Evolutionary conservation across 2,329 filamentous ascomycete species (phyloP).

Genomic region (Cladosporium oxysporum): DNA sequence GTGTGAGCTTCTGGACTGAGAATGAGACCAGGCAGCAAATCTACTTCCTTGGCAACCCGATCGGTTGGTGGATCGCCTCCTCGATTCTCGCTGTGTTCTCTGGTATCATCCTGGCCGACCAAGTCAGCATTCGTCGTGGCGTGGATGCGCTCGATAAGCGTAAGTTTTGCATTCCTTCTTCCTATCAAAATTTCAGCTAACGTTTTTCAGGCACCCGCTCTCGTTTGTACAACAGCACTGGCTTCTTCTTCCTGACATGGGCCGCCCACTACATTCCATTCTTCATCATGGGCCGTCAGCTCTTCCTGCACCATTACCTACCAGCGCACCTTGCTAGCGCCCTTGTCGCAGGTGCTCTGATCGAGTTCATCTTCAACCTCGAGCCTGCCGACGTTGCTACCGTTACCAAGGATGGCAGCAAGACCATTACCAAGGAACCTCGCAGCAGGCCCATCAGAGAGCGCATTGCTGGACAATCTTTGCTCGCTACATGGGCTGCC

Average conservation of each 20-base stretch:
- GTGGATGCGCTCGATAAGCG: slow-evolving; percentile 90
- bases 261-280: slow-evolving; percentile 96
- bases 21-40: slow-evolving; percentile 94
- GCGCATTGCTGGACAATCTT: slow-evolving; percentile 75
- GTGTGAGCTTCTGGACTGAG: slow-evolving; percentile 99
- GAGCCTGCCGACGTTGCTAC: slow-evolving; percentile 68
- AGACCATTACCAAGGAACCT: slow-evolving; percentile 38
- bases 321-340: slow-evolving; percentile 90
- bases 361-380: slow-evolving; percentile 95
- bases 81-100: slow-evolving; percentile 90
- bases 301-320: slow-evolving; percentile 97
- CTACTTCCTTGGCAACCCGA: slow-evolving; percentile 95
- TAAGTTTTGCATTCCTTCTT: slow-evolving; percentile 56
- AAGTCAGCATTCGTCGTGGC: slow-evolving; percentile 87
- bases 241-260: slow-evolving; percentile 99
- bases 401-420: slow-evolving; percentile 42
- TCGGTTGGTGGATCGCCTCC: slow-evolving; percentile 96
- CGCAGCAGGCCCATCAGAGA: slow-evolving; percentile 77
- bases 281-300: slow-evolving; percentile 95
- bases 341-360: slow-evolving; percentile 83
- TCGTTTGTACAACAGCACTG: slow-evolving; percentile 95
- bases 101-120: slow-evolving; percentile 88
- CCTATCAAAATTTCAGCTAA: background rate
- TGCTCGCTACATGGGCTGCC: slow-evolving; percentile 78
- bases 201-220: slow-evolving; percentile 72